Evolutionary conservation across 140 eudicot genomes (phyloP).

Genomic region (Anethum foeniculum): DNA sequence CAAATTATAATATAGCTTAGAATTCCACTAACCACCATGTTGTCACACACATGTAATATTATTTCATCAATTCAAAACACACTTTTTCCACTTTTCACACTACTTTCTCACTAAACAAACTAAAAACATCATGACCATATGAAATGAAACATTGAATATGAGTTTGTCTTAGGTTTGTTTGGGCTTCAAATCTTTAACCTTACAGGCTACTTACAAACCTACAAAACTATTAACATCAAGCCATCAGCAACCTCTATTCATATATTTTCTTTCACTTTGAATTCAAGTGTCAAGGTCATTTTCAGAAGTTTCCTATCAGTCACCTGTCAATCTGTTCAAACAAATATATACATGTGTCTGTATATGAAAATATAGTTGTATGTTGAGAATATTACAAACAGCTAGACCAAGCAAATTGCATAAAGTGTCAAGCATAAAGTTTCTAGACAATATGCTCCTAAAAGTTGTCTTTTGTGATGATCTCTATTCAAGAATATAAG

Average conservation of each 20-base stretch:
- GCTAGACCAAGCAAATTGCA: not conserved
- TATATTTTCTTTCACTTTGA: not conserved
- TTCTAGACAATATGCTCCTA: not conserved
- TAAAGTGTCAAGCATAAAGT: not conserved
- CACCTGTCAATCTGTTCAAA: not conserved
- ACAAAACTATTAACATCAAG: not conserved
- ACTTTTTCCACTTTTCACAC: not conserved
- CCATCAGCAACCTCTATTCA: not conserved
- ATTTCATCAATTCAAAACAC: not conserved
- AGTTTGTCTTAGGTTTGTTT: not conserved
- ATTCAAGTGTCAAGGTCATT: not conserved
- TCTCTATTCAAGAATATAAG: not conserved
- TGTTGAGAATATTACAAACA: constrained; percentile 4
- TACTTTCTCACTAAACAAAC: not conserved
- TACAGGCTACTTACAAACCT: not conserved
- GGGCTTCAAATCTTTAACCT: not conserved
- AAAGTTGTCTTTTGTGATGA: not conserved
- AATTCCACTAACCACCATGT: not conserved
- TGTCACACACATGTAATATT: not conserved
- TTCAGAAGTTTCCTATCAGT: not conserved
- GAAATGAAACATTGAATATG: not conserved
- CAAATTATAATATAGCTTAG: not conserved
- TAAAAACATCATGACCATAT: not conserved
- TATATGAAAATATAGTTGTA: not conserved
- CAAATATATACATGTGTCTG: not conserved